Evolutionary conservation across 768 basidiomycete genomes (phyloP).

Genomic region (Antrodiella citrinella): DNA sequence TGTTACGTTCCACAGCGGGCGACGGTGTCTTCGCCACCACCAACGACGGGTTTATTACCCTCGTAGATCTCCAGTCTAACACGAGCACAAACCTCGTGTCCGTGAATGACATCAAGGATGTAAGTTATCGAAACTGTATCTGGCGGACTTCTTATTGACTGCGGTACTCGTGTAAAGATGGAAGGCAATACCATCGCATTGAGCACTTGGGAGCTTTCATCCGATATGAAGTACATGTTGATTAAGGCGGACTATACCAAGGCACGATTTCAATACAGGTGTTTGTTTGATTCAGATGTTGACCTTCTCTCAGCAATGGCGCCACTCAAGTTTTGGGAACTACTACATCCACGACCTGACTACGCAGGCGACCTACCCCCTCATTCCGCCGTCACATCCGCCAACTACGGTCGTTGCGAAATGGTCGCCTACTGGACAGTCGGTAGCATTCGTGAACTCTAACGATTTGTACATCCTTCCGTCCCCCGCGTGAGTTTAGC

Average conservation of each 20-base stretch:
- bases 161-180: constrained; percentile 32
- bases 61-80: constrained; percentile 78
- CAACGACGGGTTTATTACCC: constrained; percentile 56
- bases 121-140: constrained; percentile 24
- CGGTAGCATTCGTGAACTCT: constrained; percentile 76
- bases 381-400: constrained; percentile 61
- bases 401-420: constrained; percentile 71
- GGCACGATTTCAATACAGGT: constrained; percentile 35
- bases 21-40: constrained; percentile 84
- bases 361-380: constrained; percentile 58
- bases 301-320: constrained; percentile 71
- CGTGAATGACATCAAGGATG: constrained; percentile 54
- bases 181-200: constrained; percentile 39
- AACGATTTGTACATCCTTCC: constrained; percentile 89
- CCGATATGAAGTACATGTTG: constrained; percentile 86
- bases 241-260: constrained; percentile 70
- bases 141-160: constrained; percentile 1
- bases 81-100: constrained; percentile 54
- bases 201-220: constrained; percentile 74
- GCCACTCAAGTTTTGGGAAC: constrained; percentile 83
- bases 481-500: constrained; percentile 50
- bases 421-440: constrained; percentile 81
- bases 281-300: neutral
- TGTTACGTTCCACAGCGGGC: constrained; percentile 48
- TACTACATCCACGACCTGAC: constrained; percentile 86